Base-by-base conservation (phyloP, 805 yeast species). In the Candida loeiensis region DNA sequence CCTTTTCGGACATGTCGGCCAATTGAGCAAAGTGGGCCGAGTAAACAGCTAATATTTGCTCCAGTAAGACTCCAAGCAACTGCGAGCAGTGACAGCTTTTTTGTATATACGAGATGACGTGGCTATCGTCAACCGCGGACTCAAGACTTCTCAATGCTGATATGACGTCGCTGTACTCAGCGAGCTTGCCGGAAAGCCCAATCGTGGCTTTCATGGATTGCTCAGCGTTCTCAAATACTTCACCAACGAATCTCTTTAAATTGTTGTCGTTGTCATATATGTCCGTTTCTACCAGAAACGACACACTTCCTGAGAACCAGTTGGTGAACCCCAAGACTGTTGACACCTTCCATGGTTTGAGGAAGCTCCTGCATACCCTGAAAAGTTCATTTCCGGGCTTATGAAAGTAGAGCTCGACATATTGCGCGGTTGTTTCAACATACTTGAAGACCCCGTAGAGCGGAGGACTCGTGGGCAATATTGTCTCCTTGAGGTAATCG, bases 341-440 rank as follows among this genome's bases (percentile, higher is more conserved):
- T 1, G 54, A 41, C 1, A 59, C 53, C 4, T 46, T 49, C 71
- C 71, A 65, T 1, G 50, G 38, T 19, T 39, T 36, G 3, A 59
- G 46, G 8, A 40, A 39, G 9, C 37, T 44, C 24, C 36, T 43
- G 4, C 58, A 40, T 7, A 32, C 39, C 4, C 43, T 41, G 5
- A 36, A 24, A 12, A 60, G 39, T 2, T 49, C 56, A 26, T 41
- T 49, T 1, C 42, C 43, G 1, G 39, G 16, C 9, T 37, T 35
- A 3, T 47, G 37, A 36, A 65, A 66, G 38, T 51, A 61, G n/a
- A 43, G 40, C 1, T 44, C 38, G 3, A 57, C 46, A 35, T 58
- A 57, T 3, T 47, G 53, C 40, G 55, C 56, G 0, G 74, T 64
- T 24, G 58, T 59, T 46, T 68, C 72, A 21, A 63, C 43, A 34